These are phyloP conservation scores for Westerdykella sp. DNA, from an alignment of 2,329 filamentous ascomycete genomes.

Conservation along the genomic window DNA sequence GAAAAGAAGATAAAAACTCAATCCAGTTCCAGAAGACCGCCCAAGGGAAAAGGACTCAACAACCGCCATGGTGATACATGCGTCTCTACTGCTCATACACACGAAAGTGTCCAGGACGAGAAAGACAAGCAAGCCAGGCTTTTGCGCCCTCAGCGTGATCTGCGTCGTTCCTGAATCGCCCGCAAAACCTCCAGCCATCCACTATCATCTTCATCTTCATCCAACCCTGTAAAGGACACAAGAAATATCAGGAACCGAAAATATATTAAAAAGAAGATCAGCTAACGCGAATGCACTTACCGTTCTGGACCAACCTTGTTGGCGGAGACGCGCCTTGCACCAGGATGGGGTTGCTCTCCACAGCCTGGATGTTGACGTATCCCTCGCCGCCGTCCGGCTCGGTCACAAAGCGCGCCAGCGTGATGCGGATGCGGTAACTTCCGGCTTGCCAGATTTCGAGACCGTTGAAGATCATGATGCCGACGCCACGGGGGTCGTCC, in stretches of 20 bases:
- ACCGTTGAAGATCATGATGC: slow-evolving; percentile 35
- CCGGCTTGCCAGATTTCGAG: slow-evolving; percentile 33
- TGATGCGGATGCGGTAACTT: slow-evolving; percentile 35
- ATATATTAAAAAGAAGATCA: slow-evolving; percentile 15
- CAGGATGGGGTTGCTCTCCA: slow-evolving; percentile 33
- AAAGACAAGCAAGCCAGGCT: slow-evolving; percentile 5
- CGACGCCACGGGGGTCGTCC: slow-evolving; percentile 30
- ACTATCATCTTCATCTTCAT: slow-evolving; percentile 19
- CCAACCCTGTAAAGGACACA: slow-evolving; percentile 20
- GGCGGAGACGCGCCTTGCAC: slow-evolving; percentile 20
- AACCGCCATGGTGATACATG: neutral
- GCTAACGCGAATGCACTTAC: slow-evolving; percentile 22
- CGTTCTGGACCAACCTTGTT: slow-evolving; percentile 19
- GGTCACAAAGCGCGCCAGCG: slow-evolving; percentile 29
- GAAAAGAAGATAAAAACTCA: too few species aligned
- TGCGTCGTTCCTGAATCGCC: slow-evolving; percentile 19
- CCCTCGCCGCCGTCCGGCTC: slow-evolving; percentile 10
- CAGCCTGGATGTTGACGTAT: slow-evolving; percentile 22
- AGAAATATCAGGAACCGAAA: slow-evolving; percentile 25
- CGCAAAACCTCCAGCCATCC: slow-evolving; percentile 28
- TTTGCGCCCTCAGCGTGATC: slow-evolving; percentile 10
- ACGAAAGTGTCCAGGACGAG: slow-evolving; percentile 1
- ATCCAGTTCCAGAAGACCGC: too few species aligned
- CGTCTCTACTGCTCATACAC: neutral
- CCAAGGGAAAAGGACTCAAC: too few species aligned